Evolutionary conservation across 345 rosid genomes (phyloP), one percentile per base, ranked within the genome.

Genomic region (Eucalyptus curtisii): DNA sequence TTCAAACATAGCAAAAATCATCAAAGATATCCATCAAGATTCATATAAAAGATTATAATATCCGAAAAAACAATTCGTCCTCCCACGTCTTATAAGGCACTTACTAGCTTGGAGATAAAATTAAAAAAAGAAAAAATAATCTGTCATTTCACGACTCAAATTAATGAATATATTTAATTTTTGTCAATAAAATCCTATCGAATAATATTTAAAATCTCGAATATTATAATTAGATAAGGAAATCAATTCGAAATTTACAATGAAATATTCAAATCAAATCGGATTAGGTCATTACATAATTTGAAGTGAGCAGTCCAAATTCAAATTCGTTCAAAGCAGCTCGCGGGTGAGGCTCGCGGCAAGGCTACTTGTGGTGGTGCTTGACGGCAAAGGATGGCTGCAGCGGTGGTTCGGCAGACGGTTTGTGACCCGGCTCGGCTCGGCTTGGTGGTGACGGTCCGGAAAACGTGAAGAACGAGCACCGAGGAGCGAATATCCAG

Each of bases 111-210:
- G 30, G 27, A 4, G 30, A 55, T 55, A 55, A 55, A 55, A 55
- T 53, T 19, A 13, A 5, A 4, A 3, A 2, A 20, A 55, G 1
- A 9, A 55, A 24, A 55, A 22, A 1, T 4, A 5, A 55, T 4
- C 1, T 10, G 1, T 24, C 27, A 24, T 4, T 24, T 55, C 30
- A 22, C 0, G 11, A 10, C 61, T 55, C 30, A 55, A 55, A 55
- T 55, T 55, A 0, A 55, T 55, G 61, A 55, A 22, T 55, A 22
- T 55, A 55, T 24, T 55, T 1, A 24, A 24, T 24, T 55, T 55
- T 55, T 55, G 30, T 55, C 61, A 24, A 55, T 24, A 55, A 55
- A 55, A 55, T 55, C 30, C 61, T 55, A 0, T 55, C 13, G 5
- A 20, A 55, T 24, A 9, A 55, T 55, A 20, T 9, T 24, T 22